These are phyloP conservation scores for Pichia cactophila DNA, from an alignment of 1,139 yeast genomes.

Conservation along the genomic window DNA sequence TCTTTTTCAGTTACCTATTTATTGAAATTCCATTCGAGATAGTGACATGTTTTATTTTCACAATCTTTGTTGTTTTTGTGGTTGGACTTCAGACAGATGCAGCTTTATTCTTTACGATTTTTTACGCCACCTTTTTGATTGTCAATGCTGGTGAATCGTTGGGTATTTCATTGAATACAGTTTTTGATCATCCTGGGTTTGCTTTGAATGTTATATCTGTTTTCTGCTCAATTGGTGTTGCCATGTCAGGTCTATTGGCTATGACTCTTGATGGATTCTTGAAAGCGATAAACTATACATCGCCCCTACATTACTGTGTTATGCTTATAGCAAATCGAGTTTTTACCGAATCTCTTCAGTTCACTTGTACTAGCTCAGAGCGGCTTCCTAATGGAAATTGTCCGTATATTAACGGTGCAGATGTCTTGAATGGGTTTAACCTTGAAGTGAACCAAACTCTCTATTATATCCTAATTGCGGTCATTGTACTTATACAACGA, in stretches of 20 bases:
- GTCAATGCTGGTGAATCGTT: conserved; percentile 77
- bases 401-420: conserved; percentile 39
- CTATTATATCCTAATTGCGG: conserved; percentile 31
- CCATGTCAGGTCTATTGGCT: conserved; percentile 87
- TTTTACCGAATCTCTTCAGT: conserved; percentile 33
- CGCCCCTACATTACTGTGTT: conserved; percentile 66
- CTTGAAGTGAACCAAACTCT: conserved; percentile 28
- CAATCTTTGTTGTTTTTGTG: conserved; percentile 58
- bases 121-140: conserved; percentile 46
- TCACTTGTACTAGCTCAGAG: conserved; percentile 34
- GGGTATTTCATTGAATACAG: conserved; percentile 71
- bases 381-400: conserved; percentile 29
- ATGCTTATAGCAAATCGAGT: conserved; percentile 45
- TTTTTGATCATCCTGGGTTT: conserved; percentile 68
- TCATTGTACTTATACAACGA: conserved; percentile 33
- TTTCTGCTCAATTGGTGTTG: conserved; percentile 57
- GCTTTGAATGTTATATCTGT: conserved; percentile 67
- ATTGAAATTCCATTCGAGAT: conserved; percentile 73
- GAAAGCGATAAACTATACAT: conserved; percentile 61
- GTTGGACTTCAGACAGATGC: conserved; percentile 69
- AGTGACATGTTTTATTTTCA: conserved; percentile 49
- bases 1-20: conserved; percentile 55
- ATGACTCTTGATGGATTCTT: conserved; percentile 63
- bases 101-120: conserved; percentile 58
- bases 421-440: conserved; percentile 40